Base-by-base conservation (phyloP, 1,139 yeast genomes). In the Suhomyces guaymorum region DNA sequence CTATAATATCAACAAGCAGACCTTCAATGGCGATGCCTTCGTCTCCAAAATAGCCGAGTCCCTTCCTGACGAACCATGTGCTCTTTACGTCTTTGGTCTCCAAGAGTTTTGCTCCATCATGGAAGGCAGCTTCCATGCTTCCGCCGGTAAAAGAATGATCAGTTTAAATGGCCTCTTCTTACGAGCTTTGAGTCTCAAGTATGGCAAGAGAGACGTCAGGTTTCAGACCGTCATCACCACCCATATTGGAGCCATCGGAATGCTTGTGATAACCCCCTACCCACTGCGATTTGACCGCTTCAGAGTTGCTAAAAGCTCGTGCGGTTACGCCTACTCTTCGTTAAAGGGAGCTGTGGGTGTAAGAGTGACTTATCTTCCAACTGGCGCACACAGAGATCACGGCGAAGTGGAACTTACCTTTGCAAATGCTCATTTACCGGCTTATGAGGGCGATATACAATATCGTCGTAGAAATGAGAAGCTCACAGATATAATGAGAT, bases 331-430 rank as follows among this genome's bases (percentile, higher is more conserved):
- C 3, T 68, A 69, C 41, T 77, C 92, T 0, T 76, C 81, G 26
- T 57, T 86, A 51, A 89, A 89, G 55, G 96, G 96, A 1, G 92
- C 80, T 0, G 81, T 75, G 1, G 88, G 82, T 0, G 40, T 82
- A 1, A 64, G 90, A 27, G 47, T 85, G 12, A 48, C 51, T 0
- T 64, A 66, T 30, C 38, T 51, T 18, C 63, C 62, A 52, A 54
- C 15, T 54, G 52, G 1, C 40, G 33, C 7, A 25, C 28, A 5
- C 35, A 33, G 15, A 16, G 36, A 1, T 41, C 44, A 12, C 36
- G 49, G 6, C 33, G 46, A n/a, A 7, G 52, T 59, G 2, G 63
- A 77, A 21, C 61, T 78, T 40, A 81, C 94, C 0, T 78, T 88
- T 63, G 80, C 82, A 3, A 65, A 70, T 32, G 76, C 82, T 3